Evolutionary conservation across 495 filamentous ascomycete species (phyloP).

Genomic region (Aspergillus panamensis): DNA sequence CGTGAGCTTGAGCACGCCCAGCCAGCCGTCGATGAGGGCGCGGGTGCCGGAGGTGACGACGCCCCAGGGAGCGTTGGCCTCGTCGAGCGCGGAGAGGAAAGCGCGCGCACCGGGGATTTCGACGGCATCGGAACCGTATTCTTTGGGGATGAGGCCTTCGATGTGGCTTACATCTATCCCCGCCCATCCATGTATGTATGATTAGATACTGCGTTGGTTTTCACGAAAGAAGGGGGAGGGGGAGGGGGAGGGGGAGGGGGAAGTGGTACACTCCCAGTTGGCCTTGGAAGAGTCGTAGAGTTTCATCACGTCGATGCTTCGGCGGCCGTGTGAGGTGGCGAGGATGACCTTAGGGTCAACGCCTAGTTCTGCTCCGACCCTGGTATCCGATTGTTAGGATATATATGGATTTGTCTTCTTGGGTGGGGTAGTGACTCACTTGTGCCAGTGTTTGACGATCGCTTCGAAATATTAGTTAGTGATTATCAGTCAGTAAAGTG

Average conservation of each 20-base stretch:
- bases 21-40: slow-evolving; percentile 82
- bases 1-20: slow-evolving; percentile 71
- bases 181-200: background rate
- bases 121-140: slow-evolving; percentile 70
- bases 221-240: too few species aligned
- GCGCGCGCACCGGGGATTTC: slow-evolving; percentile 71
- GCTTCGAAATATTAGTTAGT: slow-evolving; percentile 45
- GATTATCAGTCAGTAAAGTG: too few species aligned
- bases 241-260: background rate
- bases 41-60: slow-evolving; percentile 89
- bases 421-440: slow-evolving; percentile 46
- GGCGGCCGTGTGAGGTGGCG: slow-evolving; percentile 81
- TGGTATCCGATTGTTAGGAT: slow-evolving; percentile 29
- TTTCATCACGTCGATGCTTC: slow-evolving; percentile 75
- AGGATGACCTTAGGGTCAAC: slow-evolving; percentile 79
- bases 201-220: background rate
- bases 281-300: slow-evolving; percentile 75
- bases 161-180: slow-evolving; percentile 72
- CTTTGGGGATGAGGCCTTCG: slow-evolving; percentile 72
- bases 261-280: slow-evolving; percentile 82
- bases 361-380: slow-evolving; percentile 76
- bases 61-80: slow-evolving; percentile 66
- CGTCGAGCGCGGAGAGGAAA: slow-evolving; percentile 57
- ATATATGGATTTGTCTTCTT: background rate
- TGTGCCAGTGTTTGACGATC: slow-evolving; percentile 89